A percentile compares a stretch with the other conserved stretches of the same genome.
Evolutionary conservation across 2,329 filamentous ascomycete genomes (phyloP).

Genomic region (Penicillium capsulatum): DNA sequence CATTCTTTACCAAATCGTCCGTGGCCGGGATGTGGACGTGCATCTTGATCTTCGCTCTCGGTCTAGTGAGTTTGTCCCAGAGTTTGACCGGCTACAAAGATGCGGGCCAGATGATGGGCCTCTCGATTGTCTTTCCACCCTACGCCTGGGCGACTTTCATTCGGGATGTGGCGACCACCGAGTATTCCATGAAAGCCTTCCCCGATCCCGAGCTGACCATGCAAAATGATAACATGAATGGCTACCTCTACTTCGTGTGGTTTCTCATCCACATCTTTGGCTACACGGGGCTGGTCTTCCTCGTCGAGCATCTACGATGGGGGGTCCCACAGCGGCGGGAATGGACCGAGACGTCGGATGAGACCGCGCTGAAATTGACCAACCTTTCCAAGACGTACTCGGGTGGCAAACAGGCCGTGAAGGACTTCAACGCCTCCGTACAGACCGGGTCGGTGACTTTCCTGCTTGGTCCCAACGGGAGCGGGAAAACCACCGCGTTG

Average conservation of each 20-base stretch:
- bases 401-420: constrained; percentile 1
- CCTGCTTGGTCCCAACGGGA: constrained; percentile 81
- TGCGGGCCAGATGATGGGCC: not conserved
- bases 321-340: constrained; percentile 2
- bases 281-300: constrained; percentile 1
- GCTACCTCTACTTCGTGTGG: constrained; percentile 3
- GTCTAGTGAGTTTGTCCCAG: not conserved
- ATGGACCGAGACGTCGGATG: constrained; percentile 3
- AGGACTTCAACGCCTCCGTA: not conserved
- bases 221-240: not conserved
- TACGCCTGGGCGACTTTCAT: not conserved
- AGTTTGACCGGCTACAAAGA: not conserved
- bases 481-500: constrained; percentile 83
- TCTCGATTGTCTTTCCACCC: constrained; percentile 1
- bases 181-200: constrained; percentile 1
- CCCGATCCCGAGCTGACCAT: not conserved
- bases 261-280: constrained; percentile 3
- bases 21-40: constrained; percentile 1
- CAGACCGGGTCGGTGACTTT: not conserved
- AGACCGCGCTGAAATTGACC: not conserved
- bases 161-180: constrained; percentile 1
- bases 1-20: constrained; percentile 3
- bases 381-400: constrained; percentile 1
- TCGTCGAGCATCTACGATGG: constrained; percentile 5
- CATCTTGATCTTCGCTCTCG: constrained; percentile 1